Conservation (phyloP, 2,329 filamentous ascomycete genomes). For the Thielaviopsis euricoi region DNA sequence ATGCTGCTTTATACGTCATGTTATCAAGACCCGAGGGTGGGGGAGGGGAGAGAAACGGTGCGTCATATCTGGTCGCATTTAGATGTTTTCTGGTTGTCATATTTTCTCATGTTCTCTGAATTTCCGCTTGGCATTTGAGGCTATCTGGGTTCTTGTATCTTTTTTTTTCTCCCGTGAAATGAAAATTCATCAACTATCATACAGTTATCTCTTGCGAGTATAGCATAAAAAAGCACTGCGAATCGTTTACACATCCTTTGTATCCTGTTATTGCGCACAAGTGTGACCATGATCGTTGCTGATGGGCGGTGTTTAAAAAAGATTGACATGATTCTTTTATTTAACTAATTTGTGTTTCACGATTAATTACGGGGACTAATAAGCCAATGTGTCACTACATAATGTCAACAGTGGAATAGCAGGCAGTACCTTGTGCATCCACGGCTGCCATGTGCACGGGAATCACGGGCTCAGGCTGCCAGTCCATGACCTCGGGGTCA, state of each 20-base stretch:
- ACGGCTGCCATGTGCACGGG: slow-evolving; percentile 11
- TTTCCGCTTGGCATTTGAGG: background rate
- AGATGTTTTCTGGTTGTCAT: slow-evolving; percentile 3
- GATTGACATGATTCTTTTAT: too few relatives aligned
- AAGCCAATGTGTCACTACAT: background rate
- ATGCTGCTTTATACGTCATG: slow-evolving; percentile 9
- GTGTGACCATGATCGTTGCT: too few relatives aligned
- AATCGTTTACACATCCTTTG: too few relatives aligned
- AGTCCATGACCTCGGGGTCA: slow-evolving; percentile 15
- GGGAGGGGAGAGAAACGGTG: too few relatives aligned
- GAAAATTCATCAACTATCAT: too few relatives aligned
- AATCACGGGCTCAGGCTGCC: slow-evolving; percentile 15
- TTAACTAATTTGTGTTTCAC: too few relatives aligned
- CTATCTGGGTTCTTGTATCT: background rate
- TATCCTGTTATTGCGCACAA: too few relatives aligned
- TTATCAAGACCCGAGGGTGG: slow-evolving; percentile 10
- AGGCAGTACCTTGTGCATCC: background rate
- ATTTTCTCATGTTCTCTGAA: background rate
- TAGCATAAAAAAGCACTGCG: too few relatives aligned
- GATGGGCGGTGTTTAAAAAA: too few relatives aligned
- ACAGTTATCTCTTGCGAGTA: too few relatives aligned
- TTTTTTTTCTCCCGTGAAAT: too few relatives aligned
- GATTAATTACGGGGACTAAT: background rate
- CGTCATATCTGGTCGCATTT: slow-evolving; percentile 9
- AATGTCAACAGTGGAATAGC: slow-evolving; percentile 1